Evolutionary conservation across 257 asterid species (phyloP).

Genomic region (Perilla frutescens): DNA sequence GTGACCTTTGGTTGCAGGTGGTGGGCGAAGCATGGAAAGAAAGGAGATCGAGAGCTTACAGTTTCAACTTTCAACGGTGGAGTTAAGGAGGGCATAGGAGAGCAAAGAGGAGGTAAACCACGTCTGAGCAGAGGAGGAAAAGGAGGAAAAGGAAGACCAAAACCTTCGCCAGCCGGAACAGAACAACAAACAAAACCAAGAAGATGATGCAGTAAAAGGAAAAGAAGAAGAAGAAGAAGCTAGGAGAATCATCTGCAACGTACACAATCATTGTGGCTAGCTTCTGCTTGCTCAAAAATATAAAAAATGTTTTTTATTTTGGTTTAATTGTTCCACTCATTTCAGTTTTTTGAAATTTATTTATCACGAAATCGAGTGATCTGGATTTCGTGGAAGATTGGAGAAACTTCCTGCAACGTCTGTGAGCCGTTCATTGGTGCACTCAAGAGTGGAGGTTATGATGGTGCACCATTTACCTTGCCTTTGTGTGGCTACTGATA

Average conservation of each 20-base stretch:
- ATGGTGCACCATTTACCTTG: too few relatives aligned
- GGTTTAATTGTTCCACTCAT: too few relatives aligned
- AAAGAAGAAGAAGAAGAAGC: not conserved
- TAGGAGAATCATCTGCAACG: constrained; percentile 39
- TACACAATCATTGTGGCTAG: constrained; percentile 37
- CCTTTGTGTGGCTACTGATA: too few relatives aligned
- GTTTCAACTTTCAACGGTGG: too few relatives aligned
- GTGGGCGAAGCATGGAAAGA: too few relatives aligned
- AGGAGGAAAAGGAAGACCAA: constrained; percentile 40
- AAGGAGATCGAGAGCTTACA: too few relatives aligned
- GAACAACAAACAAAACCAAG: constrained; percentile 31
- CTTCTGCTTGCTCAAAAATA: too few relatives aligned
- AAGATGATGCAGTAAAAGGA: constrained; percentile 40
- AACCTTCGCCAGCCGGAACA: constrained; percentile 37
- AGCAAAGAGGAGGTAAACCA: constrained; percentile 42
- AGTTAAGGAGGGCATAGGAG: constrained; percentile 15
- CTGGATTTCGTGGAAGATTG: constrained; percentile 21
- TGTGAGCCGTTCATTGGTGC: not conserved
- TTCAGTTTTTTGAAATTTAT: not conserved
- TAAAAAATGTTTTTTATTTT: too few relatives aligned
- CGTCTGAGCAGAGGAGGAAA: constrained; percentile 42
- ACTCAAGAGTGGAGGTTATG: too few relatives aligned
- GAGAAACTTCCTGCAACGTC: not conserved
- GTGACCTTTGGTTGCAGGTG: too few relatives aligned
- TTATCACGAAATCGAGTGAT: constrained; percentile 18